phyloP scores from a whole-genome alignment of 805 yeast genomes.

The Lachancea sp. region DNA sequence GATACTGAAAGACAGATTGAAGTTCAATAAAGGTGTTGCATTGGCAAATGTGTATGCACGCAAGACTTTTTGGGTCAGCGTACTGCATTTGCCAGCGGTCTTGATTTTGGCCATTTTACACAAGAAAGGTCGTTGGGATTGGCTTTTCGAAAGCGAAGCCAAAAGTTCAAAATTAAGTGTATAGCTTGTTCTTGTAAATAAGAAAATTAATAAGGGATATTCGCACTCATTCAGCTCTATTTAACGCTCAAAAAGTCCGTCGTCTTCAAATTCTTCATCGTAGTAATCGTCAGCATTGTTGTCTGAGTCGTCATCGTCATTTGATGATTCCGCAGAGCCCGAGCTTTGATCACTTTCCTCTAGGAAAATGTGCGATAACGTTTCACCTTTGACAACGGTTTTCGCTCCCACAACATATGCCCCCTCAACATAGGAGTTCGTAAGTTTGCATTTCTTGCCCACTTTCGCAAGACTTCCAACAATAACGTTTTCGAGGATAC shows the following conservation, averaged over 20 bases:
- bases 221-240: background rate
- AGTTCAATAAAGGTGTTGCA: constrained; percentile 48
- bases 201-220: constrained; percentile 1
- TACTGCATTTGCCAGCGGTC: constrained; percentile 88
- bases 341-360: constrained; percentile 23
- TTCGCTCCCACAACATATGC: constrained; percentile 59
- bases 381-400: constrained; percentile 49
- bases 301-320: constrained; percentile 26
- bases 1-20: constrained; percentile 27
- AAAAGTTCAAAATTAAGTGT: constrained; percentile 12
- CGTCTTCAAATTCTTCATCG: constrained; percentile 45
- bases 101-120: constrained; percentile 88
- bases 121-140: constrained; percentile 93
- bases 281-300: constrained; percentile 36
- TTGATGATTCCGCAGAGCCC: constrained; percentile 31
- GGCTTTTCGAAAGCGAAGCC: constrained; percentile 39
- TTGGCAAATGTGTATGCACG: constrained; percentile 68
- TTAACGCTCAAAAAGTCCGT: constrained; percentile 53
- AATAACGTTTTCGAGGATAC: constrained; percentile 71
- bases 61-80: constrained; percentile 88
- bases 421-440: constrained; percentile 83
- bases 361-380: constrained; percentile 36
- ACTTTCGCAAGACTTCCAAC: constrained; percentile 67
- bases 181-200: constrained; percentile 10
- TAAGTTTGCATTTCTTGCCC: constrained; percentile 56